Evolutionary conservation across 306 rosid species (phyloP), one percentile per base, ranked within the genome.

Genomic region (Malus domestica): DNA sequence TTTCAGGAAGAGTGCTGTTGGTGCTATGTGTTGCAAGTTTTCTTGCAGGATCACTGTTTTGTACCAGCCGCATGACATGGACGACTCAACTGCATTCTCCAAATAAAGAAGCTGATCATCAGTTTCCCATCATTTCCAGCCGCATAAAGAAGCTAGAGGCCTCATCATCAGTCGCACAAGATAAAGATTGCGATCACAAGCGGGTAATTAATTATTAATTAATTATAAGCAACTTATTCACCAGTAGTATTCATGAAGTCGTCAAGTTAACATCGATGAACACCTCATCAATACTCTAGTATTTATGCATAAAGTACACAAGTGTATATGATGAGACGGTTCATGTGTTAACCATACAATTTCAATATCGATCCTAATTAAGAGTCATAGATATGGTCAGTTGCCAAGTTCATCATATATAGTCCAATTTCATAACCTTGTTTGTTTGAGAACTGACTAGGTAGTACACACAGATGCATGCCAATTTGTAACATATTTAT

Each of bases 11-110:
- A 71, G 74, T 90, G 78, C 76, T 89, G 52, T 25, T 87, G 9
- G 81, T 83, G 30, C 71, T 93, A 10, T 89, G 90, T 82, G 40
- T 87, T 64, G 89, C 86, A n/a, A 89, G 96, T 84, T 93, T 93
- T 79, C 78, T 93, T 60, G 91, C 85, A 2, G 97, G 97, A 18
- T 87, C 91, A 68, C 86, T 93, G 64, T 89, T 90, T 58, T 57
- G 67, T 72, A 89, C 89, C 38, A 82, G 86, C 68, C 92, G 88
- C 27, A 25, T 60, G 18, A 82, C 87, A 67, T 84, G 97, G 96
- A 29, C 40, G 8, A 85, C 84, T 45, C 80, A 69, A 27, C 83
- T 82, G 22, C 65, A 88, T 71, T 76, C 58, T 71, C 20, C 68
- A 6, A 30, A 30, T 5, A 64, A 79, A 33, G 80, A 80, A 23